Percentiles rank a stretch among this genome's conserved stretches.
phyloP scores from a whole-genome alignment of 306 rosid species.

The Vigna unguiculata region DNA sequence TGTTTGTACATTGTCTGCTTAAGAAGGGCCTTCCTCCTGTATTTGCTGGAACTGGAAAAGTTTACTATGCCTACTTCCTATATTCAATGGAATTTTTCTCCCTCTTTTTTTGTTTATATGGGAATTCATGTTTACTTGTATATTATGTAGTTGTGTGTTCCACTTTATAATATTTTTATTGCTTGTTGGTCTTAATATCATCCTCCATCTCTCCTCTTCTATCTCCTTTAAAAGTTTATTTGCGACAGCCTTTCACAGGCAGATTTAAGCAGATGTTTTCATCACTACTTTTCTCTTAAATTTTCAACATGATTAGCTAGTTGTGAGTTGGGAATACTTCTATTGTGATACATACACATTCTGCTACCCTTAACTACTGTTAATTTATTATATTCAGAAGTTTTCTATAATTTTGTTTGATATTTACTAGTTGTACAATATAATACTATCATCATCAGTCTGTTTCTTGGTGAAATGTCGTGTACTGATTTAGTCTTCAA shows the following conservation, averaged over 20 bases:
- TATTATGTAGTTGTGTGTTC: conserved; percentile 7
- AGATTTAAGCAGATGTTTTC: conserved; percentile 20
- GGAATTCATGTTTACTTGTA: conserved; percentile 23
- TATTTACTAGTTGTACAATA: conserved; percentile 22
- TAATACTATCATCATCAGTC: conserved; percentile 16
- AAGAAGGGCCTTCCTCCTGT: conserved; percentile 9
- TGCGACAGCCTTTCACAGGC: conserved; percentile 8
- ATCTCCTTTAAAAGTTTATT: neutral
- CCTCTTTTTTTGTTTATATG: conserved; percentile 7
- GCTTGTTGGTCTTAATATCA: neutral
- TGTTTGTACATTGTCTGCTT: conserved; percentile 22
- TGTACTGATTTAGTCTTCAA: conserved; percentile 6
- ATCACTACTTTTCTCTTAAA: conserved; percentile 2
- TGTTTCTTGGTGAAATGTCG: conserved; percentile 25
- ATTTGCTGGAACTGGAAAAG: conserved; percentile 28
- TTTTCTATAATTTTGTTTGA: conserved; percentile 23
- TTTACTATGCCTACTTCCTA: conserved; percentile 25
- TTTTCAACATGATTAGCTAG: neutral
- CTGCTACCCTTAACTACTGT: conserved; percentile 25
- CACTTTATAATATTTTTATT: conserved; percentile 3
- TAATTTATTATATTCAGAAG: conserved; percentile 19
- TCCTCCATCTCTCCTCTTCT: neutral
- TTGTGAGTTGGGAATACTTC: conserved; percentile 5
- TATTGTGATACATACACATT: neutral
- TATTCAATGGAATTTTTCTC: conserved; percentile 1